Percentiles rank a stretch among this genome's conserved stretches.
Evolutionary conservation across 768 basidiomycete genomes (phyloP).

Genomic region (Collybiopsis luxurians): DNA sequence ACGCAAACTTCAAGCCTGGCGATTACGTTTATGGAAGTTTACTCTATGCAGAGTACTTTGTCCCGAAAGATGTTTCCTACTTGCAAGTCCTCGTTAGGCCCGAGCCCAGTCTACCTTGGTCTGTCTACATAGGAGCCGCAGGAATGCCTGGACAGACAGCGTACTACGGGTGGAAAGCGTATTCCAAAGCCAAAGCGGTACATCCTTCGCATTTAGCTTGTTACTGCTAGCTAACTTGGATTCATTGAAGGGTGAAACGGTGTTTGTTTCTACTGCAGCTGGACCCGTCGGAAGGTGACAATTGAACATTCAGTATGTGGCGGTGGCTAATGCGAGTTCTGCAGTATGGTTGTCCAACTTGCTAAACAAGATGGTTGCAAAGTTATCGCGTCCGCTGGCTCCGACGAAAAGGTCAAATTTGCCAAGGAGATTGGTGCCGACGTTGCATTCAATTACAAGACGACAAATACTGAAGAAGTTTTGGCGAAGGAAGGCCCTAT

Average conservation of each 20-base stretch:
- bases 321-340: not conserved
- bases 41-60: slow-evolving; percentile 12
- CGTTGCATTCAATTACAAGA: slow-evolving; percentile 76
- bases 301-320: too few species aligned
- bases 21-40: slow-evolving; percentile 23
- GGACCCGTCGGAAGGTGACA: slow-evolving; percentile 49
- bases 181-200: slow-evolving; percentile 6
- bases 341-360: slow-evolving; percentile 39
- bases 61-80: slow-evolving; percentile 8
- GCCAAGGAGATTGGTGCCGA: slow-evolving; percentile 61
- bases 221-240: not conserved
- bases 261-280: slow-evolving; percentile 45
- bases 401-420: slow-evolving; percentile 68
- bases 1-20: slow-evolving; percentile 16
- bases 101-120: slow-evolving; percentile 33
- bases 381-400: slow-evolving; percentile 71
- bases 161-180: slow-evolving; percentile 11
- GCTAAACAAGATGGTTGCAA: slow-evolving; percentile 51
- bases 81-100: slow-evolving; percentile 24
- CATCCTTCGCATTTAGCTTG: slow-evolving; percentile 13
- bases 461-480: slow-evolving; percentile 44
- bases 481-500: slow-evolving; percentile 53
- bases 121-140: slow-evolving; percentile 30
- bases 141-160: slow-evolving; percentile 24
- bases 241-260: slow-evolving; percentile 40